Conservation (phyloP, 2,329 filamentous ascomycete genomes). For the Lecanicillium sp. region DNA sequence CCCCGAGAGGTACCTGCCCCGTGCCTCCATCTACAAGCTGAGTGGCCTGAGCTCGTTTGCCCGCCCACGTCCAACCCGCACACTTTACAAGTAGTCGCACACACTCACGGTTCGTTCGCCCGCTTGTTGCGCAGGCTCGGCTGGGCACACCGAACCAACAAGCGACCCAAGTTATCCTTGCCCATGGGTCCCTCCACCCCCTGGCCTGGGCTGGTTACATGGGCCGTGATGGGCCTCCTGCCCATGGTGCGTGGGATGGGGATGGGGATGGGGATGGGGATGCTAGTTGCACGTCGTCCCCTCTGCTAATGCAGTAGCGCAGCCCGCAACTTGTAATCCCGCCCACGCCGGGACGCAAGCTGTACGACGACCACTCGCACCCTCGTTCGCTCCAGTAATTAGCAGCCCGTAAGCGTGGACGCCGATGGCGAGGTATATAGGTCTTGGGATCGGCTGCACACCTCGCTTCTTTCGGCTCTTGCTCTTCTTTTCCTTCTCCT, state of each 20-base stretch:
- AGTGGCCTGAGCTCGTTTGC: background rate
- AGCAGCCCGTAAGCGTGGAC: slow-evolving; percentile 2
- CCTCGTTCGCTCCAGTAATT: too few relatives aligned
- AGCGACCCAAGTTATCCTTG: slow-evolving; percentile 1
- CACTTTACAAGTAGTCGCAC: too few relatives aligned
- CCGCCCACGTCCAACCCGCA: background rate
- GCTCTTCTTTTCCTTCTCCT: slow-evolving; percentile 3
- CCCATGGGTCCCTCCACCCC: too few relatives aligned
- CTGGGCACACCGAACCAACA: slow-evolving; percentile 5
- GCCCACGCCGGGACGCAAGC: too few relatives aligned
- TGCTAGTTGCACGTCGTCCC: too few relatives aligned
- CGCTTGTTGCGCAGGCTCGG: background rate
- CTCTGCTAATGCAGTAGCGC: too few relatives aligned
- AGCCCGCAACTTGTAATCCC: too few relatives aligned
- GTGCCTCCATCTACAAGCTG: slow-evolving; percentile 1
- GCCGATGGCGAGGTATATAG: slow-evolving; percentile 7
- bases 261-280: too few relatives aligned
- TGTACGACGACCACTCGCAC: too few relatives aligned
- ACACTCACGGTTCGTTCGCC: too few relatives aligned
- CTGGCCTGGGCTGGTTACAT: slow-evolving; percentile 1
- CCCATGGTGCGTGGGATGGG: too few relatives aligned
- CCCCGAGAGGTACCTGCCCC: background rate
- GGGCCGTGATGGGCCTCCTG: too few relatives aligned
- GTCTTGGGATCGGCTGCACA: slow-evolving; percentile 2
- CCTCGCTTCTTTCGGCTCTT: background rate